phyloP scores from a whole-genome alignment of 208 protist genomes.

The Porcisia deanei region DNA sequence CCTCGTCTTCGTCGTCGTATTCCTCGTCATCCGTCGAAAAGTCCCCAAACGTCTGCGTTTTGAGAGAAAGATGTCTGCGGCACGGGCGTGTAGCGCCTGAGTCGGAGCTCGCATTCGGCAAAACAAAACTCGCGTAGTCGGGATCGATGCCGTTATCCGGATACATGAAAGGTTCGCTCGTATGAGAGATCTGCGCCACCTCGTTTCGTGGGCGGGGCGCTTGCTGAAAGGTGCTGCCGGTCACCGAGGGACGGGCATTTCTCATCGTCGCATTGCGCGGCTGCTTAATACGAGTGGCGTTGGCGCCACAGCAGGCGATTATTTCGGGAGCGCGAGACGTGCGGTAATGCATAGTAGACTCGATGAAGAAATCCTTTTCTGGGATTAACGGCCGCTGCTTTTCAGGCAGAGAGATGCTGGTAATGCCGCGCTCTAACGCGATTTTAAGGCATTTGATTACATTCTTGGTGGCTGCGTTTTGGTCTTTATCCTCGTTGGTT shows the following conservation, averaged over 20 bases:
- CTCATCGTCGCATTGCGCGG: not conserved
- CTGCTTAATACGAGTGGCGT: conserved; percentile 12
- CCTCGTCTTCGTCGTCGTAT: conserved; percentile 50
- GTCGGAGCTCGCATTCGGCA: not conserved
- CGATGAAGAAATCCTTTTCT: conserved; percentile 80
- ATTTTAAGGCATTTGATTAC: conserved; percentile 84
- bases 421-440: conserved; percentile 73
- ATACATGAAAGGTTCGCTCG: not conserved
- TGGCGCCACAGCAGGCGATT: conserved; percentile 42
- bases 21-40: conserved; percentile 36
- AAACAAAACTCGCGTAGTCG: conserved; percentile 12
- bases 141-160: conserved; percentile 6
- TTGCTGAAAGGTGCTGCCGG: not conserved
- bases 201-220: not conserved
- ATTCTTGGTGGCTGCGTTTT: conserved; percentile 56
- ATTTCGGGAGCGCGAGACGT: conserved; percentile 5
- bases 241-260: conserved; percentile 1
- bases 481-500: conserved; percentile 23
- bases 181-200: conserved; percentile 1
- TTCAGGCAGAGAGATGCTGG: conserved; percentile 78
- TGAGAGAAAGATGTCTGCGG: not conserved
- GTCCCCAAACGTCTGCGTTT: conserved; percentile 13
- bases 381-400: conserved; percentile 84
- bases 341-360: conserved; percentile 57
- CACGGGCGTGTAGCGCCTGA: not conserved